Conservation (phyloP, 331 rosid genomes). For the Stylosanthes scabra region DNA sequence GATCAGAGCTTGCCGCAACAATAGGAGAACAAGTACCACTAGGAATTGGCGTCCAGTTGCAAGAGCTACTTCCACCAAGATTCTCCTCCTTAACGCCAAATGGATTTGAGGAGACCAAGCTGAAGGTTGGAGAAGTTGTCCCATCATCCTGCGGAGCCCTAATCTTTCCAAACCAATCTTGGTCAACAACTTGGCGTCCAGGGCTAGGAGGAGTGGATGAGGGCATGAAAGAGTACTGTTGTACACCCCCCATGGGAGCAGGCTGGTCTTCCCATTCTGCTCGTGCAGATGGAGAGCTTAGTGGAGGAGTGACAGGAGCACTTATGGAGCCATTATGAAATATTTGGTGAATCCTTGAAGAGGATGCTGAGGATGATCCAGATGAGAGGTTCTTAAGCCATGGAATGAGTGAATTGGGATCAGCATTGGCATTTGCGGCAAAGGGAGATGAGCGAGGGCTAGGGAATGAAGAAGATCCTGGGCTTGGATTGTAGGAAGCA, state of each 20-base stretch:
- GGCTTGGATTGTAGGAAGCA: constrained; percentile 91
- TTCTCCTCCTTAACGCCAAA: constrained; percentile 80
- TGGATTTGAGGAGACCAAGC: constrained; percentile 80
- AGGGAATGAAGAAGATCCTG: constrained; percentile 84
- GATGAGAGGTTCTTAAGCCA: constrained; percentile 91
- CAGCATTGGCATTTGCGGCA: constrained; percentile 59
- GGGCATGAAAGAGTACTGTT: constrained; percentile 63
- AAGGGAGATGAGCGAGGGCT: constrained; percentile 77
- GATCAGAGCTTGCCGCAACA: constrained; percentile 75
- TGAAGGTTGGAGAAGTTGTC: constrained; percentile 82
- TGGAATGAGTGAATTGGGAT: constrained; percentile 77
- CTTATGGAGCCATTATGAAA: neutral
- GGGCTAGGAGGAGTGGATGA: constrained; percentile 92
- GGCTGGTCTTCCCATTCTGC: constrained; percentile 69
- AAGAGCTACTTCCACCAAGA: constrained; percentile 66
- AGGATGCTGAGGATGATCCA: constrained; percentile 75
- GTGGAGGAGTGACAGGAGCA: constrained; percentile 93
- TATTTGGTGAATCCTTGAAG: constrained; percentile 80
- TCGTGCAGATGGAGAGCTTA: constrained; percentile 89
- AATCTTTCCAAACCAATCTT: constrained; percentile 80
- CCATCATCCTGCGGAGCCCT: constrained; percentile 66
- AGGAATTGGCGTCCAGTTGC: constrained; percentile 91
- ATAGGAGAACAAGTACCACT: constrained; percentile 96
- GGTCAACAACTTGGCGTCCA: constrained; percentile 66
- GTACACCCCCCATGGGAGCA: constrained; percentile 57